Percentiles rank a stretch among this genome's conserved stretches.
phyloP scores from a whole-genome alignment of 495 filamentous ascomycete genomes.

The Choiromyces venosus region DNA sequence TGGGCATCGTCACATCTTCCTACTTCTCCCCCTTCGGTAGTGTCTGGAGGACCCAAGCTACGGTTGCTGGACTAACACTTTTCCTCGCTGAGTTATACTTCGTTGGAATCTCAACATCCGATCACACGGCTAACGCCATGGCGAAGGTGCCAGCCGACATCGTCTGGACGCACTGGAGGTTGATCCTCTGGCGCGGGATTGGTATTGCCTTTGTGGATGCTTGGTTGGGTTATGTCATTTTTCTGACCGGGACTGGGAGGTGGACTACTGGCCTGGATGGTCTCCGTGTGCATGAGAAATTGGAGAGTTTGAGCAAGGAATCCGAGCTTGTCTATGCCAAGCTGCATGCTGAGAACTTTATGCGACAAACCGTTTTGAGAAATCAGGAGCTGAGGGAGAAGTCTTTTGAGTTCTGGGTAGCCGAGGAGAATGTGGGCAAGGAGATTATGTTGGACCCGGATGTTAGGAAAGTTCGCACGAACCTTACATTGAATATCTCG shows the following conservation, averaged over 20 bases:
- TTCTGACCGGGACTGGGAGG: conserved; percentile 65
- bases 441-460: conserved; percentile 59
- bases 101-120: conserved; percentile 52
- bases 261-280: conserved; percentile 51
- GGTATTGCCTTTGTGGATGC: conserved; percentile 58
- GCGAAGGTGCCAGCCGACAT: conserved; percentile 56
- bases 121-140: conserved; percentile 55
- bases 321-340: conserved; percentile 46
- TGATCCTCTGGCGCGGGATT: conserved; percentile 55
- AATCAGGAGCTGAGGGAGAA: conserved; percentile 51
- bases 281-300: conserved; percentile 47
- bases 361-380: conserved; percentile 53
- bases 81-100: conserved; percentile 61
- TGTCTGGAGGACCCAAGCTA: conserved; percentile 65
- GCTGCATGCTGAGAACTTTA: conserved; percentile 51
- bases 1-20: conserved; percentile 61
- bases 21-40: conserved; percentile 52
- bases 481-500: conserved; percentile 52
- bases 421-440: conserved; percentile 52
- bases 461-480: conserved; percentile 54
- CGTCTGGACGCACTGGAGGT: conserved; percentile 63
- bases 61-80: conserved; percentile 57
- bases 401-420: conserved; percentile 50
- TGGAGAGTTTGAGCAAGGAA: conserved; percentile 46
- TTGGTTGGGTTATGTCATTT: conserved; percentile 58